These are phyloP conservation scores for Annona cherimola DNA, from an alignment of 164 flowering plant species.

Conservation along the genomic window DNA sequence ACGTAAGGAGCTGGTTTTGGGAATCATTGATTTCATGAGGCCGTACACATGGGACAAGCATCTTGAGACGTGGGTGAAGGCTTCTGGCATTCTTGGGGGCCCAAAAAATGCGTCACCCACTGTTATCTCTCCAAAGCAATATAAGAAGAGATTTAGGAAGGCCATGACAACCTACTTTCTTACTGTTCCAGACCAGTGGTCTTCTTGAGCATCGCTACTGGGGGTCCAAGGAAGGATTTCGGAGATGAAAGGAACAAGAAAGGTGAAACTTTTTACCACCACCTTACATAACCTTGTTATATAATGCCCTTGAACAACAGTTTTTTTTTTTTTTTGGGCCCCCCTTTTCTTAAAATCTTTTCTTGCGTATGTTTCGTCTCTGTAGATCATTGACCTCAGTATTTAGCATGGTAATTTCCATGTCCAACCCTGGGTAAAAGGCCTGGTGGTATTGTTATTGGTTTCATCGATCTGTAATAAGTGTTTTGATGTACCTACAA, in stretches of 20 bases:
- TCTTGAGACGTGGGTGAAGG: slow-evolving; percentile 85
- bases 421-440: not conserved
- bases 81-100: slow-evolving; percentile 74
- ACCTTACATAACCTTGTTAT: not conserved
- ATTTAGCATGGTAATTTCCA: not conserved
- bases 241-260: not conserved
- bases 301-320: not conserved
- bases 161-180: slow-evolving; percentile 84
- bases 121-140: slow-evolving; percentile 71
- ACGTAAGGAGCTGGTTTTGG: slow-evolving; percentile 65
- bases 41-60: slow-evolving; percentile 95
- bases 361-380: not conserved
- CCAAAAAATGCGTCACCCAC: slow-evolving; percentile 76
- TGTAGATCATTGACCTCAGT: not conserved
- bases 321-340: not conserved
- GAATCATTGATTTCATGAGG: slow-evolving; percentile 81
- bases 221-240: not conserved
- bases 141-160: slow-evolving; percentile 82
- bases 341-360: not conserved
- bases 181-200: slow-evolving; percentile 74
- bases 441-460: not conserved
- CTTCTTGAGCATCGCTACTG: slow-evolving; percentile 22
- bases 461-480: not conserved
- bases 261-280: not conserved
- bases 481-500: not conserved